Base-by-base conservation (phyloP, 2,329 filamentous ascomycete species). In the Fusarium dlaminii region DNA sequence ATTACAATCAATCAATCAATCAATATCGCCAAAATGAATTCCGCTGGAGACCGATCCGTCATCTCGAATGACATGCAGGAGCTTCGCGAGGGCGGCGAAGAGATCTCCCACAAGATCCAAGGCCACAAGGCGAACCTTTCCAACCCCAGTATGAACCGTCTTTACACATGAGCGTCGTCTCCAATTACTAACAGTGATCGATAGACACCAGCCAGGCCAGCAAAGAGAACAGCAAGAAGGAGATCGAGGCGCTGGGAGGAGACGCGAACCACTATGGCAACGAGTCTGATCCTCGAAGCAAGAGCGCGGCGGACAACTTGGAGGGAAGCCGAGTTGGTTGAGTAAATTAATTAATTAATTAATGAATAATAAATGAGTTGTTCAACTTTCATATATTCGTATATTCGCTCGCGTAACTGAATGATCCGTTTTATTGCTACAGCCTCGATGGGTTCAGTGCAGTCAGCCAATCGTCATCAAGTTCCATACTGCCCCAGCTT, bases 51-150 rank as follows among this genome's bases (percentile, higher is more conserved):
- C 66, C 82, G 81, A 72, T 85, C 83, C 40, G 79, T 79, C 74
- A 77, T 84, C 67, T 84, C 83, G 17, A 77, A 80, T 61, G 82
- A 84, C 77, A 84, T 85, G 83, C 78, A 84, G 73, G 83, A 85
- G 75, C 77, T 84, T 61, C 66, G 62, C 40, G 67, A 78, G 42
- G 77, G 78, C 58, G 72, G 70, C 67, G 78, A 80, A 52, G 74
- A 78, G 36, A 68, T 75, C 66, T 79, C 78, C 49, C 63, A 79
- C 66, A 67, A 75, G 55, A 80, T 80, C 61, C 75, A 74, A 72
- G 85, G 85, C 20, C 84, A 86, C 77, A 86, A 86, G 78, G 85
- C 85, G 6, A 87, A 87, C 69, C 71, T 87, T 24, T 81, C 82
- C 63, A 87, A 87, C 68, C 84, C 85, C 15, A 86, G 85, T 86